phyloP scores from a whole-genome alignment of 441 rosid species.

The Populus hybrid region DNA sequence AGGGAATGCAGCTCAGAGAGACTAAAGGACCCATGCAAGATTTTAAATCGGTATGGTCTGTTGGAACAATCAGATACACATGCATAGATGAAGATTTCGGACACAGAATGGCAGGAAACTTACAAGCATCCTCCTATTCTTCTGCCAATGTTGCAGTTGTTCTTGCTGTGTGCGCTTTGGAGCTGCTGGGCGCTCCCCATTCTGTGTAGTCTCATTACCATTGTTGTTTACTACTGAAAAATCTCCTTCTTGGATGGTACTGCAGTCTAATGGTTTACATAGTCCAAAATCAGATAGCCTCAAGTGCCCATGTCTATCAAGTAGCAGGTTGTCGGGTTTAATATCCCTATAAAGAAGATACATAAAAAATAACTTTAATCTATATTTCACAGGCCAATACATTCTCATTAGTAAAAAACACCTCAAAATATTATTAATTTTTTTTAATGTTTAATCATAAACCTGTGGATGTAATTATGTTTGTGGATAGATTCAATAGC shows the following conservation, averaged over 20 bases:
- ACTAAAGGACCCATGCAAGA: not conserved
- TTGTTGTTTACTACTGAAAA: slow-evolving; percentile 48
- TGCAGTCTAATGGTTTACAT: slow-evolving; percentile 93
- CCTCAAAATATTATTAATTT: slow-evolving; percentile 6
- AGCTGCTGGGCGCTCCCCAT: slow-evolving; percentile 50
- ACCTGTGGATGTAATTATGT: slow-evolving; percentile 91
- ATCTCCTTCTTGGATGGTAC: slow-evolving; percentile 80
- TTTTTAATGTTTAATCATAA: slow-evolving; percentile 10
- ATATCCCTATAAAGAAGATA: slow-evolving; percentile 62
- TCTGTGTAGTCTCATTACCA: slow-evolving; percentile 46
- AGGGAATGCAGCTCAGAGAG: not conserved
- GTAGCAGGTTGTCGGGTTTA: slow-evolving; percentile 96
- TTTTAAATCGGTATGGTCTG: not conserved
- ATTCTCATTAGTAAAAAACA: not conserved
- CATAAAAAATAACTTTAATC: slow-evolving; percentile 5
- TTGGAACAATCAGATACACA: not conserved
- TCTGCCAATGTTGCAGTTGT: slow-evolving; percentile 94
- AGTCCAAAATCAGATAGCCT: slow-evolving; percentile 95
- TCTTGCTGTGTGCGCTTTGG: slow-evolving; percentile 85
- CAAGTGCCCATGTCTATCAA: slow-evolving; percentile 88
- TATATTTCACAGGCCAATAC: slow-evolving; percentile 11
- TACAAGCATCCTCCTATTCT: slow-evolving; percentile 88
- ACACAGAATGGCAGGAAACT: slow-evolving; percentile 25
- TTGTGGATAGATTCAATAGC: slow-evolving; percentile 94
- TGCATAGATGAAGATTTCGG: not conserved